These are phyloP conservation scores for Annulohypoxylon nitens DNA, from an alignment of 495 filamentous ascomycete species.

Conservation along the genomic window DNA sequence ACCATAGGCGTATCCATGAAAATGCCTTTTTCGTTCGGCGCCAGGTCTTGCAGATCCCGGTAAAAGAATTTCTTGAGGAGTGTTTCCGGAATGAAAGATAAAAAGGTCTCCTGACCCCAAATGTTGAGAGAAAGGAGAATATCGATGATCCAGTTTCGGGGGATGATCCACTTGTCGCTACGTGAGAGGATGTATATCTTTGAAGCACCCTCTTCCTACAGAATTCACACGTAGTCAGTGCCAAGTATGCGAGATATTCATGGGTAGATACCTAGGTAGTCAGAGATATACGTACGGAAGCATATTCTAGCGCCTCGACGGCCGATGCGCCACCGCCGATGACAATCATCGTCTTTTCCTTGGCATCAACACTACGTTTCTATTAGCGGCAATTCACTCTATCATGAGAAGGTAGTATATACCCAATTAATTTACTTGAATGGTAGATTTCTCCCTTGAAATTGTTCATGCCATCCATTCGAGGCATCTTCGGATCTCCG, in stretches of 20 bases:
- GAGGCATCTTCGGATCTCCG: slow-evolving; percentile 79
- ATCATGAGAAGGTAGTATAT: background rate
- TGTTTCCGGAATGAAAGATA: slow-evolving; percentile 83
- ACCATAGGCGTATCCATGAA: slow-evolving; percentile 91
- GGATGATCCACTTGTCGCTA: slow-evolving; percentile 91
- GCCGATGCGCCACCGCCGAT: slow-evolving; percentile 86
- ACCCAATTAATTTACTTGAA: slow-evolving; percentile 79
- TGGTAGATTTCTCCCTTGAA: slow-evolving; percentile 79
- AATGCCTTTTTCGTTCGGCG: slow-evolving; percentile 75
- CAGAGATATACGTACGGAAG: slow-evolving; percentile 56
- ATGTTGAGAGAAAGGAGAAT: slow-evolving; percentile 81
- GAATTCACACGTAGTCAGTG: slow-evolving; percentile 3
- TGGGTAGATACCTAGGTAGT: background rate
- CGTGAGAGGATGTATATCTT: slow-evolving; percentile 80
- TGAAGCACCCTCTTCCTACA: slow-evolving; percentile 66
- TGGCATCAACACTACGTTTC: slow-evolving; percentile 59
- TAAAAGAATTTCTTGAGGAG: slow-evolving; percentile 85
- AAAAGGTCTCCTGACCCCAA: slow-evolving; percentile 78
- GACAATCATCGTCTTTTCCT: slow-evolving; percentile 78
- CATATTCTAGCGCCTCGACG: slow-evolving; percentile 87
- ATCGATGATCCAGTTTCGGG: slow-evolving; percentile 80
- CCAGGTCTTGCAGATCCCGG: slow-evolving; percentile 82
- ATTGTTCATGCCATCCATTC: slow-evolving; percentile 72
- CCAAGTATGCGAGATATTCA: background rate
- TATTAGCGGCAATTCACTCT: slow-evolving; percentile 40